Conservation (phyloP, 768 basidiomycete genomes). For the Phlebiopsis flavidoalba region DNA sequence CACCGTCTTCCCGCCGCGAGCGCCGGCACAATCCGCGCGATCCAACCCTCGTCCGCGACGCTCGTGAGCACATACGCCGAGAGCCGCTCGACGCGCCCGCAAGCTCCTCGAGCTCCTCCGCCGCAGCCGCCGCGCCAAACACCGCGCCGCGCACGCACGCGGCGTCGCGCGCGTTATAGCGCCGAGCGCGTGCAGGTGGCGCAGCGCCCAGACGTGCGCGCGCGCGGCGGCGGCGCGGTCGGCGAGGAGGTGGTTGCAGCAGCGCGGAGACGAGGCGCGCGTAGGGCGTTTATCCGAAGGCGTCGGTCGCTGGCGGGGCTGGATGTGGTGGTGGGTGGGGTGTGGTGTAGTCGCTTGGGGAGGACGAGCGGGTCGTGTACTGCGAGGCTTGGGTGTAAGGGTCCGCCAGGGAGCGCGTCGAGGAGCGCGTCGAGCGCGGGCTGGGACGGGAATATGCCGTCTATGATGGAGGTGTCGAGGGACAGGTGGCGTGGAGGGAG, state of each 20-base stretch:
- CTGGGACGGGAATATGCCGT: constrained; percentile 48
- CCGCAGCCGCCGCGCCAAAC: constrained; percentile 36
- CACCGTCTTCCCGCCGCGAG: constrained; percentile 24
- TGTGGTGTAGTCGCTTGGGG: constrained; percentile 22
- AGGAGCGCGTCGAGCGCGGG: constrained; percentile 42
- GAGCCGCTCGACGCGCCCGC: constrained; percentile 42
- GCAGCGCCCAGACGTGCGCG: constrained; percentile 59
- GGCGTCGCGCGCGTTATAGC: constrained; percentile 58
- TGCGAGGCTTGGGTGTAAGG: constrained; percentile 50
- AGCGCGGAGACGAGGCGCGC: constrained; percentile 57
- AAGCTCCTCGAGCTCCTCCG: constrained; percentile 30
- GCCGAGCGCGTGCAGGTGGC: constrained; percentile 63
- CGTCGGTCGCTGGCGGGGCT: constrained; percentile 30
- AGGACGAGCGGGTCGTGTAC: constrained; percentile 57
- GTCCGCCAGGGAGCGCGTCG: constrained; percentile 36
- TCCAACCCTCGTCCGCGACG: constrained; percentile 45
- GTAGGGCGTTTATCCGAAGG: constrained; percentile 54
- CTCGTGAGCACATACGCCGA: constrained; percentile 60
- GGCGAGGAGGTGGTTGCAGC: constrained; percentile 45
- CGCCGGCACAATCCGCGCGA: constrained; percentile 34
- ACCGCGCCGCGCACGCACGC: constrained; percentile 37
- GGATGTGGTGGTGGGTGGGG: constrained; percentile 8
- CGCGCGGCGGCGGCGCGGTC: constrained; percentile 60
- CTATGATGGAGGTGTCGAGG: constrained; percentile 21
- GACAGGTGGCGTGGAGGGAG: too few species aligned